Evolutionary conservation across 257 asterid genomes (phyloP), one percentile per base, ranked within the genome.

Genomic region (Solanum appendiculatum): DNA sequence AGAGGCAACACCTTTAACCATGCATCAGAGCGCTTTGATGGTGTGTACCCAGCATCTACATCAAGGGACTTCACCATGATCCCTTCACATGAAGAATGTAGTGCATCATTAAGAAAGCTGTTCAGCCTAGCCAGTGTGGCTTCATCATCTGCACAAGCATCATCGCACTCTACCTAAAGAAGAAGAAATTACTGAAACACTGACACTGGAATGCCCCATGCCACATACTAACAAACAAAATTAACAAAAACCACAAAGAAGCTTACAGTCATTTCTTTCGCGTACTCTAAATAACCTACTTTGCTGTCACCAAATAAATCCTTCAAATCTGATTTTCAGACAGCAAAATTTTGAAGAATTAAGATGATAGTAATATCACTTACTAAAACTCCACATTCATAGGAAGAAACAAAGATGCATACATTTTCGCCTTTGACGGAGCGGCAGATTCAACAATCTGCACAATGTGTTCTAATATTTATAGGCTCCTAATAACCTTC

Each of bases 11-110:
- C 98, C 98, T 96, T 96, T 92, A 95, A 89, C 99, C 99, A 96
- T 83, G 98, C 92, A 94, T 96, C 99, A 39, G 96, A 92, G 86
- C 98, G 98, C 91, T 94, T 96, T 75, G 99, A 96, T 7, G 98
- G 98, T 90, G 97, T 90, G 89, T 96, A 96, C 33, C 94, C 93
- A 88, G 97, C 95, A 92, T 93, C 95, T 18, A 90, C 87, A 90
- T 96, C 98, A 66, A 96, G 97, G 74, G 94, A 91, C 93, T 96
- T 96, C 86, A 91, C 99, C 98, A 96, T 93, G 86, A 96, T 88
- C 90, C 99, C 99, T 94, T 96, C 99, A 89, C 99, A 95, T 31
- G 97, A 95, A 69, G 95, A 93, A 82, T 69, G 86, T 60, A 95
- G 87, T 88, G 98, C 99, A 42, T 90, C 93, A 44, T 90, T 89